Conservation (phyloP, 2,329 filamentous ascomycete species). For the Hymenoscyphus scutula region DNA sequence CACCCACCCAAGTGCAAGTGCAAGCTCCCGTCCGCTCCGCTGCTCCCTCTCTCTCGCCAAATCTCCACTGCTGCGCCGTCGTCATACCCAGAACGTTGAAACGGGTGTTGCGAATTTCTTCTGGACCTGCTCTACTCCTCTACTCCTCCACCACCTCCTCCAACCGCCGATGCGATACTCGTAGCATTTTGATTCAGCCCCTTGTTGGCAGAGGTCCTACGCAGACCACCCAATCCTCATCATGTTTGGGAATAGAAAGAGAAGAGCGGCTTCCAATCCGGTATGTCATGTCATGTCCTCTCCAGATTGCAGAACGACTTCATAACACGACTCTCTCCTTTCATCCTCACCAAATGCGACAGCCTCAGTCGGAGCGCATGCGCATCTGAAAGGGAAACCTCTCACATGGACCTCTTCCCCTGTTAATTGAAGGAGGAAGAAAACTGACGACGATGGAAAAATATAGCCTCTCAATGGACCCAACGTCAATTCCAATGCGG, state of each 20-base stretch:
- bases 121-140: too few relatives aligned
- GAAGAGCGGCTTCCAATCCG: constrained; percentile 42
- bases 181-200: constrained; percentile 32
- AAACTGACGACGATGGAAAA: not conserved
- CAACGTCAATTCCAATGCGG: constrained; percentile 69
- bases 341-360: constrained; percentile 15
- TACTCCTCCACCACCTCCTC: constrained; percentile 6
- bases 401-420: not conserved
- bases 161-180: constrained; percentile 32
- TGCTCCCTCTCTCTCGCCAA: not conserved
- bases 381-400: not conserved
- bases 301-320: too few relatives aligned
- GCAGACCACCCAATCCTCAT: constrained; percentile 21
- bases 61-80: not conserved
- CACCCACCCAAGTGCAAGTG: not conserved
- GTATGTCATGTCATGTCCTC: too few relatives aligned
- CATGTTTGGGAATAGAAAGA: constrained; percentile 39
- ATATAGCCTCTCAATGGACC: constrained; percentile 58
- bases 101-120: not conserved
- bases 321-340: not conserved
- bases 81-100: not conserved
- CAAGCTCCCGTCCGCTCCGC: too few relatives aligned
- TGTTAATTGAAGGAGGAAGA: not conserved
- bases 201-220: constrained; percentile 35
- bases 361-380: not conserved